phyloP scores from a whole-genome alignment of 1,284 basidiomycete genomes.

The Tilletia setariae region DNA sequence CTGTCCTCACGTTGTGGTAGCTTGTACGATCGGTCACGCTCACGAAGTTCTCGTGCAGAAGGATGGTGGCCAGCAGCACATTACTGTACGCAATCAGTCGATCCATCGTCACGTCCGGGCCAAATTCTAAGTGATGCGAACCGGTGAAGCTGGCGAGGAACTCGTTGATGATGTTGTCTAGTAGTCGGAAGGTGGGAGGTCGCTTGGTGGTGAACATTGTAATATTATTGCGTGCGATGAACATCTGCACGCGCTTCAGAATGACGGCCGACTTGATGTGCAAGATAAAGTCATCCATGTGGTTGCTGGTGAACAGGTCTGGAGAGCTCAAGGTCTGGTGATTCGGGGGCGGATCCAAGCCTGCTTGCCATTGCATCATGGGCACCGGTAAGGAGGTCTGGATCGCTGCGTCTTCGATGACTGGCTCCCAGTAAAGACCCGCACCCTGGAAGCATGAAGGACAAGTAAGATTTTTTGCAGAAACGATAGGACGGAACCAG shows the following conservation, averaged over 20 bases:
- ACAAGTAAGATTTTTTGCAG: slow-evolving; percentile 14
- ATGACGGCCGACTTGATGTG: slow-evolving; percentile 21
- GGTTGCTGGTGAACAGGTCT: slow-evolving; percentile 26
- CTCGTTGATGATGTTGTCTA: slow-evolving; percentile 21
- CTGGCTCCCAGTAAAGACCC: slow-evolving; percentile 18
- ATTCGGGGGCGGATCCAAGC: slow-evolving; percentile 16
- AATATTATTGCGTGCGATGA: slow-evolving; percentile 12
- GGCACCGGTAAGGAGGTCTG: slow-evolving; percentile 20
- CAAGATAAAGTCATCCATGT: slow-evolving; percentile 27
- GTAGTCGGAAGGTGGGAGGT: slow-evolving; percentile 14
- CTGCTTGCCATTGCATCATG: slow-evolving; percentile 21
- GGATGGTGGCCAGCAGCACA: slow-evolving; percentile 16
- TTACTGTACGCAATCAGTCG: slow-evolving; percentile 17
- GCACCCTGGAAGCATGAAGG: not conserved
- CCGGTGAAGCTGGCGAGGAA: slow-evolving; percentile 21
- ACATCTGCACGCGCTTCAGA: slow-evolving; percentile 10
- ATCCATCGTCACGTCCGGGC: slow-evolving; percentile 19
- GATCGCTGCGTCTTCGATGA: slow-evolving; percentile 20
- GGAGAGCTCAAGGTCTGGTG: slow-evolving; percentile 22
- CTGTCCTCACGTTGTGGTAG: slow-evolving; percentile 12
- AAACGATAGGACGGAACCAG: not conserved
- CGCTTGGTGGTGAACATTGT: slow-evolving; percentile 13
- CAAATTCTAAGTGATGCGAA: slow-evolving; percentile 16
- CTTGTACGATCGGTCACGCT: slow-evolving; percentile 16
- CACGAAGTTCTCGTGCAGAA: slow-evolving; percentile 25